Evolutionary conservation across 2,329 filamentous ascomycete genomes (phyloP).

Genomic region (Neofusicoccum cordaticola): DNA sequence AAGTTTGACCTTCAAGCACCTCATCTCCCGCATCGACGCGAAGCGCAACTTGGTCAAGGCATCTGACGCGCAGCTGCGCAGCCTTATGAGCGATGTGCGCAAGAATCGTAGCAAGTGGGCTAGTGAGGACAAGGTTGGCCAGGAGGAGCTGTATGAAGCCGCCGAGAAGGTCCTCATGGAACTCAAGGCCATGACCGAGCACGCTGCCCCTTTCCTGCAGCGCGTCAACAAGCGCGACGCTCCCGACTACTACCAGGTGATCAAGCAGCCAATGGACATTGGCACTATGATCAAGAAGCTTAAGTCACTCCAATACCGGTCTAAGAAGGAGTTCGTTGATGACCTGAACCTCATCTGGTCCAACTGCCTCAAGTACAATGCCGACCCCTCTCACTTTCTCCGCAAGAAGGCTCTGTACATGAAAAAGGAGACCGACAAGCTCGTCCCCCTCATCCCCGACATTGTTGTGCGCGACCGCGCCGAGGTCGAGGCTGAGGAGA

Average conservation of each 20-base stretch:
- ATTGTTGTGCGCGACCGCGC: constrained; percentile 85
- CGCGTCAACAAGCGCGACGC: constrained; percentile 96
- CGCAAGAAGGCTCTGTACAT: constrained; percentile 93
- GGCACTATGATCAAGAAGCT: constrained; percentile 98
- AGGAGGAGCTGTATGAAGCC: constrained; percentile 96
- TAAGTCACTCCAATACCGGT: constrained; percentile 58
- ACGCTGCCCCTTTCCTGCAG: constrained; percentile 92
- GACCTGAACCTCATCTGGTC: constrained; percentile 96
- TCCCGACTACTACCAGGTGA: constrained; percentile 89
- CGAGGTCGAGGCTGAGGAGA: constrained; percentile 73
- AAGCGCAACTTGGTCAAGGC: constrained; percentile 87
- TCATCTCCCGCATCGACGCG: constrained; percentile 92
- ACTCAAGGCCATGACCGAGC: constrained; percentile 94
- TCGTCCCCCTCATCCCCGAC: constrained; percentile 92
- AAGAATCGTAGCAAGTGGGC: constrained; percentile 99
- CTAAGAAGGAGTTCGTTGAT: constrained; percentile 87
- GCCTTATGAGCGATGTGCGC: constrained; percentile 92
- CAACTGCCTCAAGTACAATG: constrained; percentile 95
- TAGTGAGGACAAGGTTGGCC: constrained; percentile 93
- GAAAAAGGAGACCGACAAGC: constrained; percentile 95
- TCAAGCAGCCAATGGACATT: constrained; percentile 97
- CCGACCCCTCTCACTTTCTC: constrained; percentile 80
- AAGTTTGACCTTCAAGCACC: constrained; percentile 91
- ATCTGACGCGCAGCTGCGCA: constrained; percentile 87
- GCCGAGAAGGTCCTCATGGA: constrained; percentile 96